These are phyloP conservation scores for Xerocomus amazonicus DNA, from an alignment of 1,284 basidiomycete genomes.

Conservation along the genomic window DNA sequence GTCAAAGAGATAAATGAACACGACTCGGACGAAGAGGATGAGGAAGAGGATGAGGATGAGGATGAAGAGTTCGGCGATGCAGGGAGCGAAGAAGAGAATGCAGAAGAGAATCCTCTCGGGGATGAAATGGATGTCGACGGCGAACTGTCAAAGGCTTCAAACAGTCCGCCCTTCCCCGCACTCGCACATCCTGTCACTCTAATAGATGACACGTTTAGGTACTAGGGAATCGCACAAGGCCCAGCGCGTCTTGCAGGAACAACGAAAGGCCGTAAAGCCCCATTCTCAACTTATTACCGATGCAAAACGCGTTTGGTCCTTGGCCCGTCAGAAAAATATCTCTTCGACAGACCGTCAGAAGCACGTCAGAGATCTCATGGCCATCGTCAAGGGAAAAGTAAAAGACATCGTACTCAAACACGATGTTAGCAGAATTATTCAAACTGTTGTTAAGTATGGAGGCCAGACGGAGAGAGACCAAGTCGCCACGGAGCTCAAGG, in stretches of 20 bases:
- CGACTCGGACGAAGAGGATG: conserved; percentile 31
- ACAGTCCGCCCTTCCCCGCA: conserved; percentile 40
- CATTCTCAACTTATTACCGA: conserved; percentile 69
- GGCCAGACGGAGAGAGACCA: conserved; percentile 74
- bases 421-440: conserved; percentile 84
- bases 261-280: conserved; percentile 72
- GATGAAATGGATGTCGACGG: conserved; percentile 21
- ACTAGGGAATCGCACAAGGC: conserved; percentile 63
- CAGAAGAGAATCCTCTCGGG: conserved; percentile 13
- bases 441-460: conserved; percentile 83
- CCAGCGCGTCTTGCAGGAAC: conserved; percentile 59
- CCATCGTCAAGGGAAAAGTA: conserved; percentile 71
- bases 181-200: conserved; percentile 1
- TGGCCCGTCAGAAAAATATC: conserved; percentile 72
- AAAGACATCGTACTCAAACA: conserved; percentile 86
- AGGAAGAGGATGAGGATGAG: conserved; percentile 19
- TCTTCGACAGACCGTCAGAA: conserved; percentile 68
- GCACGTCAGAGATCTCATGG: conserved; percentile 70
- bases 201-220: conserved; percentile 35
- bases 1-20: conserved; percentile 32
- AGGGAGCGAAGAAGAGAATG: conserved; percentile 26
- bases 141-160: conserved; percentile 44
- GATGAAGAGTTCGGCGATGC: conserved; percentile 24
- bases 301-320: conserved; percentile 81
- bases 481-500: conserved; percentile 78